Percentiles rank a stretch among this genome's conserved stretches.
Conservation (phyloP, 2,329 filamentous ascomycete species). For the Aureobasidium mangrovei region DNA sequence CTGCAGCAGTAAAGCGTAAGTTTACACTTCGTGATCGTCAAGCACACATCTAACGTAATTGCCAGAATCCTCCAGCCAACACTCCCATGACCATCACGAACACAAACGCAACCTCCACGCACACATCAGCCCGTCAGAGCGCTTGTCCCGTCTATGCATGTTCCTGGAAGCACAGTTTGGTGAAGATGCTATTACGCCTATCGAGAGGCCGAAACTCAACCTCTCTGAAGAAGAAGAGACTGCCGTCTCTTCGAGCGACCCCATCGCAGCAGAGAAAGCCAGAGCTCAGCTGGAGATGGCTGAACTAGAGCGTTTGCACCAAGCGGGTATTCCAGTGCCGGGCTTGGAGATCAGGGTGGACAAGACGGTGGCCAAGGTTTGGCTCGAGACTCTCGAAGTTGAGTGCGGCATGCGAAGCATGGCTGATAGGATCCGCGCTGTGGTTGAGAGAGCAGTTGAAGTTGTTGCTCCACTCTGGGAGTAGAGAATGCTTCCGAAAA, state of each 20-base stretch:
- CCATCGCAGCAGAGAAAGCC: conserved; percentile 44
- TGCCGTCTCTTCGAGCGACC: conserved; percentile 33
- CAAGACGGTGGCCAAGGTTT: conserved; percentile 77
- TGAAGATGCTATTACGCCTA: conserved; percentile 67
- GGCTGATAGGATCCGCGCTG: conserved; percentile 73
- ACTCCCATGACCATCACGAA: conserved; percentile 39
- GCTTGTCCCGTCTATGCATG: conserved; percentile 78
- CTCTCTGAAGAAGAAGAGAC: conserved; percentile 17
- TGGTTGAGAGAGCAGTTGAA: conserved; percentile 84
- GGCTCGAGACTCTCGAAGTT: conserved; percentile 85
- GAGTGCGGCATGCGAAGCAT: conserved; percentile 76
- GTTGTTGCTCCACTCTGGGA: conserved; percentile 17
- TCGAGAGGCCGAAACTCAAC: conserved; percentile 55
- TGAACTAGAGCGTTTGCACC: conserved; percentile 72
- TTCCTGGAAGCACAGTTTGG: conserved; percentile 98
- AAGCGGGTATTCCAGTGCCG: conserved; percentile 80
- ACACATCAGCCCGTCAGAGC: conserved; percentile 61
- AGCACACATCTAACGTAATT: not conserved
- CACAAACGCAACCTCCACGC: conserved; percentile 62
- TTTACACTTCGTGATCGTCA: conserved; percentile 13
- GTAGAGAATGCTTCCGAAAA: not conserved
- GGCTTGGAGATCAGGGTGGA: conserved; percentile 82
- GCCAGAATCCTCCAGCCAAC: conserved; percentile 34
- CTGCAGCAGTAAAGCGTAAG: conserved; percentile 85
- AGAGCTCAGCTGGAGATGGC: conserved; percentile 38